Base-by-base conservation (phyloP, 768 basidiomycete genomes). In the Amanita phalloides region DNA sequence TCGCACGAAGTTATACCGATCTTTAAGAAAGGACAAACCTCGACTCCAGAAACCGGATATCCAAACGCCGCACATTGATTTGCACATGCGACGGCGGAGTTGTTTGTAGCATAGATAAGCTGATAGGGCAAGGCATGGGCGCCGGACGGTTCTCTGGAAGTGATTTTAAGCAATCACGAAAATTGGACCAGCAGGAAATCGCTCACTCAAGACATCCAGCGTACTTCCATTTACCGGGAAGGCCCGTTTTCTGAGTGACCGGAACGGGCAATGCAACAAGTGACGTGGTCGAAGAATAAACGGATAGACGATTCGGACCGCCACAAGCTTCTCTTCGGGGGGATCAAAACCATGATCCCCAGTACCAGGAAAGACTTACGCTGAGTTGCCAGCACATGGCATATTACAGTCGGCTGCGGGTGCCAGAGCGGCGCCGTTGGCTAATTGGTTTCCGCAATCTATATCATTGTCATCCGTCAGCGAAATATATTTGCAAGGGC, bases 391-490 rank as follows among this genome's bases (percentile, higher is more conserved):
- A 14, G 74, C 74, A 55, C 91, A 94, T 0, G 71, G 73, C 84
- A 84, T 87, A 61, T 75, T 78, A 61, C 91, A 94, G 33, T 73
- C 72, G 3, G 68, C 63, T 1, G 75, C 73, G 1, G 68, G 55
- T 0, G 74, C 75, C 13, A 58, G 45, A 1, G 73, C 76, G 1
- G 85, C 87, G 8, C 82, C 84, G 28, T 77, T 71, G 10, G 81
- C 68, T 44, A 90, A 67, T 9, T 70, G 65, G 60, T 88, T 73
- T 2, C 86, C 87, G 57, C 90, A 93, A 66, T 81, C 84, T 86
- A 54, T 33, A 33, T 13, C 33, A 33, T 33, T 4, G 13, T 13
- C 11, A 48, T 38, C 17, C 23, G 35, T 47, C 1, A 51, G 30
- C 28, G 33, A 51, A 32, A 48, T 26, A 3, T n/a, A 14, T 20